Percentiles rank a stretch among this genome's conserved stretches.
Evolutionary conservation across 805 yeast species (phyloP).

Genomic region (Spathaspora sp.): DNA sequence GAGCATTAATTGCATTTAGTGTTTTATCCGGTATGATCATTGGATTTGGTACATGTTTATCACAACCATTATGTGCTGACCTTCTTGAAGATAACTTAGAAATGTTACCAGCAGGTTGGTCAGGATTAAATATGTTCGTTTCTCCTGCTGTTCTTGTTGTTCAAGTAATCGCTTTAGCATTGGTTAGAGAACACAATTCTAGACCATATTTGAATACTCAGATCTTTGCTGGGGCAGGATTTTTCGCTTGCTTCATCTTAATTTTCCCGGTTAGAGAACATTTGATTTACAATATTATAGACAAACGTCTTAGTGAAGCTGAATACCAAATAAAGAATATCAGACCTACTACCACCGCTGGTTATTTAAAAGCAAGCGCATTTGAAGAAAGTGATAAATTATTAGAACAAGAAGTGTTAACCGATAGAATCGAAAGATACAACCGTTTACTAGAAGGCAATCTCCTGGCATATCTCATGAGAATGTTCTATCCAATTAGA

Average conservation of each 20-base stretch:
- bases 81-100: constrained; percentile 11
- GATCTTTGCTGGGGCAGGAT: constrained; percentile 51
- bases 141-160: constrained; percentile 35
- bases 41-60: constrained; percentile 24
- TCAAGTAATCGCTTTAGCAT: constrained; percentile 52
- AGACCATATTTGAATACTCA: constrained; percentile 55
- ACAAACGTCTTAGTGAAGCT: constrained; percentile 7
- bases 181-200: constrained; percentile 17
- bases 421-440: constrained; percentile 15
- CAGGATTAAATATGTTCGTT: constrained; percentile 28
- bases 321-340: constrained; percentile 2
- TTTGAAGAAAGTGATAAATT: constrained; percentile 3
- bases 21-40: constrained; percentile 24
- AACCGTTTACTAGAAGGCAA: constrained; percentile 1
- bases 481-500: constrained; percentile 19
- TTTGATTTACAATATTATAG: constrained; percentile 41
- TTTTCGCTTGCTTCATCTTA: constrained; percentile 38
- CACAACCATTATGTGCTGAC: constrained; percentile 20
- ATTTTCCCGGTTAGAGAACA: constrained; percentile 48
- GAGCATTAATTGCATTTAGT: constrained; percentile 23
- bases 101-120: constrained; percentile 35
- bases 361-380: neutral
- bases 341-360: neutral
- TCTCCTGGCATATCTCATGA: constrained; percentile 7
- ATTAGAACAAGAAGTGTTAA: constrained; percentile 6